A percentile compares a stretch with the other conserved stretches of the same genome.
Evolutionary conservation across 441 rosid species (phyloP).

Genomic region (Theobroma grandiflorum): DNA sequence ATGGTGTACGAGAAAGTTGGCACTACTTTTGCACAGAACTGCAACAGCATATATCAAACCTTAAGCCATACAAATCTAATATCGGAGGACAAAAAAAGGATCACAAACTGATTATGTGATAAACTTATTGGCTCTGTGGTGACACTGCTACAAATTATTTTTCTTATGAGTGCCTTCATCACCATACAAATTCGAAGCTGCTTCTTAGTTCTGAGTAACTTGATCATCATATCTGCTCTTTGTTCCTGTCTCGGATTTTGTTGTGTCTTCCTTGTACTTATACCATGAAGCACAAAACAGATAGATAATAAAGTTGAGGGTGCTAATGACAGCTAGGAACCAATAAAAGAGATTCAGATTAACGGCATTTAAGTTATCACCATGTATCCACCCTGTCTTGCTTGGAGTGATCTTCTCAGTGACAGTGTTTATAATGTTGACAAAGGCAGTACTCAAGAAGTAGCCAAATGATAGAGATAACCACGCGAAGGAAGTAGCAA

Average conservation of each 20-base stretch:
- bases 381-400: conserved; percentile 32
- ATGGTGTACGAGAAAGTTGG: background rate
- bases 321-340: conserved; percentile 27
- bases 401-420: conserved; percentile 28
- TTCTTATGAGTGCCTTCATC: background rate
- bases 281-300: conserved; percentile 34
- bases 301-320: conserved; percentile 20
- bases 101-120: background rate
- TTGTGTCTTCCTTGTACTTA: conserved; percentile 26
- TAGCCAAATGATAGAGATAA: conserved; percentile 23
- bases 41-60: background rate
- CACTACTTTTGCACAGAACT: background rate
- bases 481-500: conserved; percentile 7
- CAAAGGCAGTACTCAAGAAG: conserved; percentile 27
- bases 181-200: background rate
- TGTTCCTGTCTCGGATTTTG: background rate
- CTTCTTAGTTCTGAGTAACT: conserved; percentile 5
- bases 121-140: background rate
- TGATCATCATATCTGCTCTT: background rate
- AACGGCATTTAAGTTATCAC: conserved; percentile 11
- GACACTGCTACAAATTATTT: background rate
- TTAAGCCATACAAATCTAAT: background rate
- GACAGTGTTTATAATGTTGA: conserved; percentile 22
- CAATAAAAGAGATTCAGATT: conserved; percentile 28
- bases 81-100: background rate